These are phyloP conservation scores for Mucor sp. DNA, from an alignment of 371 early-diverging fungal genomes.

Conservation along the genomic window DNA sequence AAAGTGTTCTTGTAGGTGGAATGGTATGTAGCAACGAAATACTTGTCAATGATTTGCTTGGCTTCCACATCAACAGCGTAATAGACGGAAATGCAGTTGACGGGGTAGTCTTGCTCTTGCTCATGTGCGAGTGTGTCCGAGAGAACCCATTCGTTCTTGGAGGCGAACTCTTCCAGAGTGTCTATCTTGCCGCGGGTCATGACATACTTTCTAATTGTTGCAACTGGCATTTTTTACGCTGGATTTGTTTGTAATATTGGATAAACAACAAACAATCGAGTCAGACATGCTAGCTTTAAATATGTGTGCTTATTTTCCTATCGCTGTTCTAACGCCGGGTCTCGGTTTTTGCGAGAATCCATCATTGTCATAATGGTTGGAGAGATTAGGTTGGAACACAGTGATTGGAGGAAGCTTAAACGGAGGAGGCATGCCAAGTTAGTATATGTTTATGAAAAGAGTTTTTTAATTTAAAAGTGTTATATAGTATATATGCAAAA, in stretches of 20 bases:
- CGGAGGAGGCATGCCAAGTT: not conserved
- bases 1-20: slow-evolving; percentile 15
- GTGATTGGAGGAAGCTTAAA: not conserved
- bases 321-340: not conserved
- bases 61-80: slow-evolving; percentile 2
- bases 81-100: slow-evolving; percentile 10
- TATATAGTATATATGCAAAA: not conserved
- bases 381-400: not conserved
- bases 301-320: not conserved
- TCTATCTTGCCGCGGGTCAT: not conserved
- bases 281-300: not conserved
- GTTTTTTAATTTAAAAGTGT: not conserved
- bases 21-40: not conserved
- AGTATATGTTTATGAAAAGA: not conserved
- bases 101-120: not conserved
- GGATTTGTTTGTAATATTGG: not conserved
- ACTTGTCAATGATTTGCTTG: not conserved
- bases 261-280: not conserved
- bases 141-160: not conserved
- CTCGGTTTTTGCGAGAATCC: not conserved
- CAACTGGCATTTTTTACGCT: not conserved
- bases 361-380: not conserved
- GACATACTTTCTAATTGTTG: slow-evolving; percentile 3
- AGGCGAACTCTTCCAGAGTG: not conserved
- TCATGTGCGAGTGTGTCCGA: not conserved